Base-by-base conservation (phyloP, 371 early-diverging fungal species). In the Mucor irregularis region DNA sequence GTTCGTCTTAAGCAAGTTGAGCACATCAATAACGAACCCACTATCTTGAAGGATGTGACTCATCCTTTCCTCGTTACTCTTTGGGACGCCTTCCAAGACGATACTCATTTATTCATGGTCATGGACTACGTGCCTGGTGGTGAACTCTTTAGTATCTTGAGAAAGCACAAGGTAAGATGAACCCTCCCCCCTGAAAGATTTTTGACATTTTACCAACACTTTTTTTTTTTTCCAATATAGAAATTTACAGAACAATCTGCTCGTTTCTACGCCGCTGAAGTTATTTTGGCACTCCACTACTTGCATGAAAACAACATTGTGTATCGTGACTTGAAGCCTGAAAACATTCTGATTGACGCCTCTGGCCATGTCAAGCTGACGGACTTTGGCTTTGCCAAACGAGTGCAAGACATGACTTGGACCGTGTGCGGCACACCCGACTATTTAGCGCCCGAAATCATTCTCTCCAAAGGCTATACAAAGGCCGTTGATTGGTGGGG, bases 401-500 rank as follows among this genome's bases (percentile, higher is more conserved):
- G 90, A 56, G 90, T 97, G 0, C 87, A 90, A 9, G 91, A 96
- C 62, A 84, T 88, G 50, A 97, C 96, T 10, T 94, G 94, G 93
- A 97, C 97, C 5, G 84, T 98, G 19, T 98, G 98, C 66, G 99
- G 99, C 17, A 99, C 99, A 10, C 99, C 99, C 9, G 98, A 97
- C 57, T 92, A 95, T 64, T 60, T 91, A 58, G 97, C 99, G 7
- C 99, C 99, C 6, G 99, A 99, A 77, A 97, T 99, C 63, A 96
- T 99, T 68, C 88, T 90, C 58, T 91, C 93, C 51, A 91, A 94
- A 74, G 98, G 95, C 34, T 97, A 99, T 68, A 94, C 95, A 25
- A 90, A 91, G 67, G 91, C 96, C 4, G 99, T 97, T 5, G 99
- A 99, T 74, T 97, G 96, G 94, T 99, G 97, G 94, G 92, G 98